phyloP scores from a whole-genome alignment of 2,329 filamentous ascomycete genomes.

The Periconia sp. region DNA sequence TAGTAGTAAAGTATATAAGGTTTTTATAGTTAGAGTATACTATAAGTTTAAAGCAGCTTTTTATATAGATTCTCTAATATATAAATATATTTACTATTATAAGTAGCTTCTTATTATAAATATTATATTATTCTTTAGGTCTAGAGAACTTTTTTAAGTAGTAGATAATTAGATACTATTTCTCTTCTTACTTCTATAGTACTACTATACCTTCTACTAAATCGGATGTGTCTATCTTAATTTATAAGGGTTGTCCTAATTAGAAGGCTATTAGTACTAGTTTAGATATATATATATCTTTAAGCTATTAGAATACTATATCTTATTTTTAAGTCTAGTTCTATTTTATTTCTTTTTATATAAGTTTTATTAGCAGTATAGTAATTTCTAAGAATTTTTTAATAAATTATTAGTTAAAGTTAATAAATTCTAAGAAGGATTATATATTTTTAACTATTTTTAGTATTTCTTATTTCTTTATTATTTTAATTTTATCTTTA shows the following conservation, averaged over 20 bases:
- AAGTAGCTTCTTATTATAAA: slow-evolving; percentile 9
- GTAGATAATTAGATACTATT: slow-evolving; percentile 8
- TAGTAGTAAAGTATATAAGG: slow-evolving; percentile 2
- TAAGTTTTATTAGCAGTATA: background rate
- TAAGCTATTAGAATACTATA: slow-evolving; percentile 1
- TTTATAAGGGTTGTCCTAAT: background rate
- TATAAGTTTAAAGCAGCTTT: slow-evolving; percentile 6
- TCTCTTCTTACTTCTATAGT: slow-evolving; percentile 1
- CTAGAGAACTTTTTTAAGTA: slow-evolving; percentile 8
- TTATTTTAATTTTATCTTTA: too few species aligned
- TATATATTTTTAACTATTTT: background rate
- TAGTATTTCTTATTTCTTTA: background rate
- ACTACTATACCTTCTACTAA: background rate
- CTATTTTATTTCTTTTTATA: background rate
- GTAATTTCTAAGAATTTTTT: background rate
- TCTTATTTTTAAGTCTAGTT: background rate
- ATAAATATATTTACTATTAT: slow-evolving; percentile 3
- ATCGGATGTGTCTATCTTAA: slow-evolving; percentile 2
- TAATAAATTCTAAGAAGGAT: background rate
- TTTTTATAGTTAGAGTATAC: slow-evolving; percentile 3
- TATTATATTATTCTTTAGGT: slow-evolving; percentile 5
- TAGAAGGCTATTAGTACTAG: too few species aligned
- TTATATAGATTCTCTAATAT: slow-evolving; percentile 9
- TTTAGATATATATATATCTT: background rate
- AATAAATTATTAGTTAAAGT: background rate